A percentile compares a stretch with the other conserved stretches of the same genome.
Conservation (phyloP, 805 yeast species). For the Candida patagonica region DNA sequence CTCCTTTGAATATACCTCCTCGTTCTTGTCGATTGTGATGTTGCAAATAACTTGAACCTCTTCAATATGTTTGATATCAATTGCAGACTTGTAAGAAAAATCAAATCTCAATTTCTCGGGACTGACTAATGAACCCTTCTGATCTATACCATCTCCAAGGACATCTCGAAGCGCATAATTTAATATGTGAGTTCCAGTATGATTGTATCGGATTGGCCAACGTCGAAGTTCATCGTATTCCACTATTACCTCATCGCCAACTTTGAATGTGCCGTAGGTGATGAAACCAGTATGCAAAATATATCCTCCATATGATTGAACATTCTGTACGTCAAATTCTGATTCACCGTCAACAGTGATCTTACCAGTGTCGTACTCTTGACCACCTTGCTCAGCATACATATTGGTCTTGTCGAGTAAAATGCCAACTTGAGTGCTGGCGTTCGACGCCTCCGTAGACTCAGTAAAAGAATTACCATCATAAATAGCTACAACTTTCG, state of each 20-base stretch:
- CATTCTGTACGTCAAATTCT: conserved; percentile 86
- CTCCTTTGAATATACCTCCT: conserved; percentile 71
- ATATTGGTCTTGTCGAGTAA: conserved; percentile 85
- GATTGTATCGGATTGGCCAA: conserved; percentile 94
- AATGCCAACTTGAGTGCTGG: conserved; percentile 60
- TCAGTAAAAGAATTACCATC: conserved; percentile 53
- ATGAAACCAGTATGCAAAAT: conserved; percentile 89
- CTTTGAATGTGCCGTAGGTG: conserved; percentile 63
- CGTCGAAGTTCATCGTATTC: conserved; percentile 89
- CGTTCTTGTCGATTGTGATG: conserved; percentile 59
- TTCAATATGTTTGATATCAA: conserved; percentile 59
- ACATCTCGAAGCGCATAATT: conserved; percentile 82
- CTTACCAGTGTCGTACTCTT: conserved; percentile 91
- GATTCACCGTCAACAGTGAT: conserved; percentile 78
- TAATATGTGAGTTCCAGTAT: conserved; percentile 94
- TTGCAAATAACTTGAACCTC: conserved; percentile 70
- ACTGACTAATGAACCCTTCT: conserved; percentile 93
- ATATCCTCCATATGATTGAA: conserved; percentile 87
- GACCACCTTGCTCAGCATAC: conserved; percentile 99
- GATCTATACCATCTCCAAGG: conserved; percentile 82
- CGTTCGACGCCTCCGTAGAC: conserved; percentile 27
- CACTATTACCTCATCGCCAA: conserved; percentile 68
- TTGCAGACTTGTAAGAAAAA: conserved; percentile 85
- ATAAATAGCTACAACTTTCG: conserved; percentile 63
- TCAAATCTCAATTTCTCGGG: conserved; percentile 94